Percentiles rank a stretch among this genome's conserved stretches.
phyloP scores from a whole-genome alignment of 208 protist species.

The Leishmania aethiopica region DNA sequence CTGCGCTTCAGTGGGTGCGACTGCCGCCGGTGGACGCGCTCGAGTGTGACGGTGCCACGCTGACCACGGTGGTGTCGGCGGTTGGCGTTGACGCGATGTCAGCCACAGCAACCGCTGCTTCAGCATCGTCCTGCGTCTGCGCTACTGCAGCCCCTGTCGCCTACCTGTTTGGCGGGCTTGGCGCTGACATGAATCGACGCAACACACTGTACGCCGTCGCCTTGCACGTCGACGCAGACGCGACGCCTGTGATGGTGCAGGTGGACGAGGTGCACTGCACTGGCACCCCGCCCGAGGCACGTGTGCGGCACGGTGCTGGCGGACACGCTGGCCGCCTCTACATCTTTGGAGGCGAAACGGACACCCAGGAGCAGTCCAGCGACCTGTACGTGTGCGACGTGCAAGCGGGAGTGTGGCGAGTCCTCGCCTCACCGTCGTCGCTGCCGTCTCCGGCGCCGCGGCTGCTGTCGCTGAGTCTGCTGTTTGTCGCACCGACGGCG shows the following conservation, averaged over 20 bases:
- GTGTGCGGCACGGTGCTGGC: constrained; percentile 56
- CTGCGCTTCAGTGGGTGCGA: constrained; percentile 40
- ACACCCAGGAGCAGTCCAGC: constrained; percentile 48
- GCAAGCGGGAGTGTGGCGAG: constrained; percentile 43
- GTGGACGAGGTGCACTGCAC: constrained; percentile 30
- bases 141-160: constrained; percentile 21
- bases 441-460: constrained; percentile 37
- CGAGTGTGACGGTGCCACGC: constrained; percentile 63
- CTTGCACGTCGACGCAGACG: constrained; percentile 5
- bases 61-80: constrained; percentile 32
- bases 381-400: constrained; percentile 48
- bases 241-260: constrained; percentile 2
- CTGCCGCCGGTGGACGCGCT: constrained; percentile 30
- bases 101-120: background rate
- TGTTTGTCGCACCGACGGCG: constrained; percentile 35
- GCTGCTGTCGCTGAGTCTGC: constrained; percentile 49
- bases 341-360: constrained; percentile 73
- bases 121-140: background rate
- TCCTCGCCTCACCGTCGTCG: constrained; percentile 21
- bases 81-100: background rate
- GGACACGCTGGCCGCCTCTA: constrained; percentile 33
- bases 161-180: constrained; percentile 79
- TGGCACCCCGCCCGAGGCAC: constrained; percentile 47
- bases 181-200: constrained; percentile 41
- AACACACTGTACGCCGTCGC: constrained; percentile 38